A percentile compares a stretch with the other conserved stretches of the same genome.
These are phyloP conservation scores for Mortierella antarctica DNA, from an alignment of 192 early-diverging fungal species.

Conservation along the genomic window DNA sequence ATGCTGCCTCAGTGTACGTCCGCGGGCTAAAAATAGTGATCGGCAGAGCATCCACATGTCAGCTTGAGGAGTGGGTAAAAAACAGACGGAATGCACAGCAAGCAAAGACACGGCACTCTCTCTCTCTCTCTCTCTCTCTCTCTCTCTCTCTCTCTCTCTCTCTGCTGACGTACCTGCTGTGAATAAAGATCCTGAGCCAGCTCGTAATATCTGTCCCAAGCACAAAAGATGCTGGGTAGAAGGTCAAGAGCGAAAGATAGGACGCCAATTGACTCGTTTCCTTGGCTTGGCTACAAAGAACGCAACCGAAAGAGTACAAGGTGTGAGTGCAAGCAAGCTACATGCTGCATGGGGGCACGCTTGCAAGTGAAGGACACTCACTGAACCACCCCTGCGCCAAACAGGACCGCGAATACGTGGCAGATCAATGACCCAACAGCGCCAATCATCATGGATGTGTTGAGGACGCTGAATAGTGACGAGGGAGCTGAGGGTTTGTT, in stretches of 20 bases:
- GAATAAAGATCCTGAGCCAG: slow-evolving; percentile 44
- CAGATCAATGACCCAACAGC: slow-evolving; percentile 32
- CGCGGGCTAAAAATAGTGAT: slow-evolving; percentile 39
- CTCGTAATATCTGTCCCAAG: slow-evolving; percentile 35
- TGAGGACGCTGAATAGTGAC: slow-evolving; percentile 22
- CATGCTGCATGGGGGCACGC: too few species aligned
- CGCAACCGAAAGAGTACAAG: not conserved
- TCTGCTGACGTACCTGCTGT: slow-evolving; percentile 45
- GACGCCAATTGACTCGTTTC: slow-evolving; percentile 40
- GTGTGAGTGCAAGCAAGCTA: not conserved
- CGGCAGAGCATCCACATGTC: too few species aligned
- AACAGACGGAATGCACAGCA: not conserved
- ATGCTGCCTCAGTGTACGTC: slow-evolving; percentile 54
- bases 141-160: too few species aligned
- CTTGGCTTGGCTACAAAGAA: slow-evolving; percentile 33
- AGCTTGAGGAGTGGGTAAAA: too few species aligned
- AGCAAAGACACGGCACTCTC: not conserved
- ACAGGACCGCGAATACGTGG: slow-evolving; percentile 43
- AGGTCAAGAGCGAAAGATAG: slow-evolving; percentile 44
- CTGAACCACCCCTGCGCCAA: slow-evolving; percentile 39
- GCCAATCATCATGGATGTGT: slow-evolving; percentile 30
- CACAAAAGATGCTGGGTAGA: slow-evolving; percentile 47
- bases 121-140: too few species aligned
- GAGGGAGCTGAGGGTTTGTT: not conserved
- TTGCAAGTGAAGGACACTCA: slow-evolving; percentile 3